Conservation (phyloP, 139 green algal genomes). For the Edaphochlamys debaryana region DNA sequence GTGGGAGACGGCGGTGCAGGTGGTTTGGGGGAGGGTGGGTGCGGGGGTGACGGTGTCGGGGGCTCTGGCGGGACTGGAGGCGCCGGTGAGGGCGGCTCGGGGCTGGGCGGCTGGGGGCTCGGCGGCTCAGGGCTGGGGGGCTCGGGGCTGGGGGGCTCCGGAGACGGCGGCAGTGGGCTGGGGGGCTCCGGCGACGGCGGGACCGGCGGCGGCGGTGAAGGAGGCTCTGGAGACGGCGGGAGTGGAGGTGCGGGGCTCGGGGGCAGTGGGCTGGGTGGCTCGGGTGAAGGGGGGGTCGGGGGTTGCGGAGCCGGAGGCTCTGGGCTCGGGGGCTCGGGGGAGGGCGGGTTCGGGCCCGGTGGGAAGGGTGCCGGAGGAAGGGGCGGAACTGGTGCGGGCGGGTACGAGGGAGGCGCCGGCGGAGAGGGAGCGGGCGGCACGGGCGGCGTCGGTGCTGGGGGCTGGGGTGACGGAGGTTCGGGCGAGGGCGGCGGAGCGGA, state of each 20-base stretch:
- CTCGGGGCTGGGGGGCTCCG: neutral
- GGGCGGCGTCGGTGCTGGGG: neutral
- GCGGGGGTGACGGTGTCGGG: neutral
- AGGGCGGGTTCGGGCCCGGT: neutral
- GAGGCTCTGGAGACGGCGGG: neutral
- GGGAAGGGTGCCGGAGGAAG: neutral
- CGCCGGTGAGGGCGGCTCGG: neutral
- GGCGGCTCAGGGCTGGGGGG: no score
- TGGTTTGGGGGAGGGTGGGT: neutral
- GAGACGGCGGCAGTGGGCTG: neutral
- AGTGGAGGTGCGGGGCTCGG: neutral
- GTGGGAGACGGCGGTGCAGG: neutral
- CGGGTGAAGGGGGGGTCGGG: neutral
- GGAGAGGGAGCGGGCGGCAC: neutral
- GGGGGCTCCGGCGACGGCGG: neutral
- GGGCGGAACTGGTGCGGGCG: neutral
- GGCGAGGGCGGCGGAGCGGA: neutral
- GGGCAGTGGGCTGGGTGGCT: neutral
- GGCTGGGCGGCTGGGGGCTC: neutral
- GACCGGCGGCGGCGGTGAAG: neutral
- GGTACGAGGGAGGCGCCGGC: neutral
- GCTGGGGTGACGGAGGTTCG: neutral
- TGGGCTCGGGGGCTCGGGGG: neutral
- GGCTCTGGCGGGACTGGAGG: neutral
- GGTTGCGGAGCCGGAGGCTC: neutral